Conservation (phyloP, 164 flowering plant species). For the Aristolochia contorta region DNA sequence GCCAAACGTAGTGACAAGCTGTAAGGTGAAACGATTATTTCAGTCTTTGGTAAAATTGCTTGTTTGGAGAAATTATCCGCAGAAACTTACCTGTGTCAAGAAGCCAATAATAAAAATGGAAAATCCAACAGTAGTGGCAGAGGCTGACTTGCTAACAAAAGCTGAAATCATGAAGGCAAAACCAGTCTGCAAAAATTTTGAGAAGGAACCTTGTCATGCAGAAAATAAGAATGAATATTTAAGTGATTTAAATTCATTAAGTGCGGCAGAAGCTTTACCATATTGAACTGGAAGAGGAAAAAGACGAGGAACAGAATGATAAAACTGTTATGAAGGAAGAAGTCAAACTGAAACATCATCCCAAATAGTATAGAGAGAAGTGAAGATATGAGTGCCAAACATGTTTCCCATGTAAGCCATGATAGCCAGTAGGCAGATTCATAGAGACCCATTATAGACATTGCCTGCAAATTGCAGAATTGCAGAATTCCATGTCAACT, state of each 20-base stretch:
- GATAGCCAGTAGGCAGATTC: constrained; percentile 96
- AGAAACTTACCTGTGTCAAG: constrained; percentile 54
- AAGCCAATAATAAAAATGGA: constrained; percentile 72
- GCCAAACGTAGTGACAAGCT: constrained; percentile 76
- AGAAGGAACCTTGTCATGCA: constrained; percentile 11
- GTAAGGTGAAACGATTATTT: constrained; percentile 20
- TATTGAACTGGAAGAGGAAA: constrained; percentile 85
- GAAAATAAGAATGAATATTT: not conserved
- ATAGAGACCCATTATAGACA: constrained; percentile 91
- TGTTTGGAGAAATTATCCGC: not conserved
- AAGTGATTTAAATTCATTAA: not conserved
- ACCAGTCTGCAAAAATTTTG: constrained; percentile 35
- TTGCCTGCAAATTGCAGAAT: constrained; percentile 53
- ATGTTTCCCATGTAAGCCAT: constrained; percentile 90
- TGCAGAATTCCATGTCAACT: not conserved
- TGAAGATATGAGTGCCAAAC: constrained; percentile 51
- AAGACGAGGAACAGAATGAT: constrained; percentile 63
- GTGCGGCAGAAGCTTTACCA: constrained; percentile 44
- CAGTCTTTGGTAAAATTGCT: constrained; percentile 2
- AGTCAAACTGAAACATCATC: constrained; percentile 87
- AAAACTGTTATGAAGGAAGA: constrained; percentile 84
- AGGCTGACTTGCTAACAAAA: constrained; percentile 78
- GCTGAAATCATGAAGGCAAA: constrained; percentile 83
- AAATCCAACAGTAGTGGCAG: constrained; percentile 78
- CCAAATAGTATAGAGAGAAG: constrained; percentile 75